Evolutionary conservation across 2,329 filamentous ascomycete genomes (phyloP), one percentile per base, ranked within the genome.

Genomic region (Malbranchea zuffiana): DNA sequence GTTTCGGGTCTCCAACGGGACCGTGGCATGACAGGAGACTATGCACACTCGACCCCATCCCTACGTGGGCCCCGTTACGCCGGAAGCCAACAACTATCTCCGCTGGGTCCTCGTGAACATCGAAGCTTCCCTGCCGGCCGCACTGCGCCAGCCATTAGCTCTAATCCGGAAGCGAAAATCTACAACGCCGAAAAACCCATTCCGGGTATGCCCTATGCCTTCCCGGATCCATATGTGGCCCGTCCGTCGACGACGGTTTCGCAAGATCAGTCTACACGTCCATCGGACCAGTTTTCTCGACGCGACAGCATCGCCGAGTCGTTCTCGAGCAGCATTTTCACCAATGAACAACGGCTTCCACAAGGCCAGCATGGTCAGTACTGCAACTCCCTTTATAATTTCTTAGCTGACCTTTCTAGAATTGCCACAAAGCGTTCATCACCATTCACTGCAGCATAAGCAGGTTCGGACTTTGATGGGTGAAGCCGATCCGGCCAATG

Each of bases 151-250:
- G 60, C 63, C 1, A 69, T 69, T 37, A 61, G 61, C 11, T 63
- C 62, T 16, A 68, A 68, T 46, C 66, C 66, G 16, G 60, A 61
- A 30, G 62, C 62, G 17, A 66, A 67, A 41, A 66, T 67, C 35
- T 68, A 67, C 44, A 66, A 66, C 42, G 65, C 66, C 3, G 65
- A 68, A 40, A 60, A 63, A 8, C 66, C 66, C 21, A 67, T 65
- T 4, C 61, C 61, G 17, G 66, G 66, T 54, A 61, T 67, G 45
- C 63, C 66, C 3, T 69, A 68, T 44, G 66, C 66, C 15, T 69
- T 69, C 47, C 66, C 66, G 0, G 66, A 69, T 45, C 66, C 66
- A 1, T 64, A 65, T 32, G 54, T 62, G 7, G 57, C 58, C 13
- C 53, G 61, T 29, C 54, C 58, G 4, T 39, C 43, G 33, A 25